Conservation (phyloP, 768 basidiomycete species). For the Psilocybe tampanensis region DNA sequence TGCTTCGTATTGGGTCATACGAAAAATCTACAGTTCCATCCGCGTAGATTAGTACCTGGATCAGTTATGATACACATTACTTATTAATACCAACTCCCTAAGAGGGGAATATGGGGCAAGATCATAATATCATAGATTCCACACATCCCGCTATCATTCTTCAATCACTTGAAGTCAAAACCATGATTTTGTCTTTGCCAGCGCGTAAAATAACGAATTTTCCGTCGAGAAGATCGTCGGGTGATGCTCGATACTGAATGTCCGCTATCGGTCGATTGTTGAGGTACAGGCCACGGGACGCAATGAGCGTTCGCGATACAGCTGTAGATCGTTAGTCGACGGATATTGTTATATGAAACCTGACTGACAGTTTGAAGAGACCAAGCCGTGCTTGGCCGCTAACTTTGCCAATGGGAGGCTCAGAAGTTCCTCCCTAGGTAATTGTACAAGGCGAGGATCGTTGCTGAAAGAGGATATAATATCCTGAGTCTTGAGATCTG, state of each 20-base stretch:
- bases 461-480: slow-evolving; percentile 62
- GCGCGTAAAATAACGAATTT: slow-evolving; percentile 67
- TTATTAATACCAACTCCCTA: not conserved
- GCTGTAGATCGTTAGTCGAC: slow-evolving; percentile 40
- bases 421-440: slow-evolving; percentile 52
- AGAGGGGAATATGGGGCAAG: not conserved
- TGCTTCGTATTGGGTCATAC: slow-evolving; percentile 89
- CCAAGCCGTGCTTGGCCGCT: slow-evolving; percentile 57
- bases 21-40: slow-evolving; percentile 79
- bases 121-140: not conserved
- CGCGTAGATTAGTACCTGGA: slow-evolving; percentile 59
- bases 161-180: slow-evolving; percentile 18
- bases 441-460: slow-evolving; percentile 66
- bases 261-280: slow-evolving; percentile 67
- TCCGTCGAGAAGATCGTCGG: slow-evolving; percentile 57
- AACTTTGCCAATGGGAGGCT: slow-evolving; percentile 61
- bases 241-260: slow-evolving; percentile 40
- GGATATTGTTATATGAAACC: not conserved
- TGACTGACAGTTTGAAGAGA: slow-evolving; percentile 65
- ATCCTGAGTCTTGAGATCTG: slow-evolving; percentile 53
- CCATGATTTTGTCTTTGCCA: slow-evolving; percentile 75
- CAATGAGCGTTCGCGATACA: slow-evolving; percentile 63
- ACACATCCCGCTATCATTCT: not conserved
- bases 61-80: slow-evolving; percentile 1
- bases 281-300: slow-evolving; percentile 69